Conservation (phyloP, 176 grass and related monocot genomes). For the Cocos nucifera region DNA sequence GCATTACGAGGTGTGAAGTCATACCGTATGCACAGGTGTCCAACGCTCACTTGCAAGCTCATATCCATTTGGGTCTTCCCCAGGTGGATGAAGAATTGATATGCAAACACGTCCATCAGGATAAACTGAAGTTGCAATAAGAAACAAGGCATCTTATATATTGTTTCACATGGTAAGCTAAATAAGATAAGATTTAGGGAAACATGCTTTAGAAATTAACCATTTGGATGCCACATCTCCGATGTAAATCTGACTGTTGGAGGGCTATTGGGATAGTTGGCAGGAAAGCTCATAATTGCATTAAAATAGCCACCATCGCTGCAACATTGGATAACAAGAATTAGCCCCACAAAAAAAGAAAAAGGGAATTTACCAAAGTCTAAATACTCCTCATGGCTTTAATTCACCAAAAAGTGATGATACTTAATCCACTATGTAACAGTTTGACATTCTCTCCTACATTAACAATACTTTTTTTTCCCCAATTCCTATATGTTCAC, state of each 20-base stretch:
- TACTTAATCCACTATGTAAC: too few relatives aligned
- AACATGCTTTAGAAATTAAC: slow-evolving; percentile 27
- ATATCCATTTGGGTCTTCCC: slow-evolving; percentile 90
- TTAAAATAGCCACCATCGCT: slow-evolving; percentile 18
- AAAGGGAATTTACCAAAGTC: too few relatives aligned
- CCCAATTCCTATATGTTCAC: too few relatives aligned
- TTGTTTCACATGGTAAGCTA: too few relatives aligned
- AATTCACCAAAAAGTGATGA: too few relatives aligned
- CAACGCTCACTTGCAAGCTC: slow-evolving; percentile 96
- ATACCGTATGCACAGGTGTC: slow-evolving; percentile 91
- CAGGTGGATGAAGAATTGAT: slow-evolving; percentile 95
- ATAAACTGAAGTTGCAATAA: slow-evolving; percentile 52
- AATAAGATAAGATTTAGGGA: too few relatives aligned
- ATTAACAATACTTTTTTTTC: too few relatives aligned
- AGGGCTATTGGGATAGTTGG: slow-evolving; percentile 94
- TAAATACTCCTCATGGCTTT: too few relatives aligned
- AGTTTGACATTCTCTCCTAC: too few relatives aligned
- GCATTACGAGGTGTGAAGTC: slow-evolving; percentile 4
- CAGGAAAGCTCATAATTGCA: slow-evolving; percentile 30
- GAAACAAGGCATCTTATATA: slow-evolving; percentile 1
- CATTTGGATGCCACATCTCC: slow-evolving; percentile 99
- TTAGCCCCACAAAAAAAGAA: not conserved
- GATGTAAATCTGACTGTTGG: slow-evolving; percentile 93
- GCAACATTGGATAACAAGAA: not conserved
- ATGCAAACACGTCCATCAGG: slow-evolving; percentile 86